Evolutionary conservation across 768 basidiomycete species (phyloP), one percentile per base, ranked within the genome.

Genomic region (Panellus pusillus): DNA sequence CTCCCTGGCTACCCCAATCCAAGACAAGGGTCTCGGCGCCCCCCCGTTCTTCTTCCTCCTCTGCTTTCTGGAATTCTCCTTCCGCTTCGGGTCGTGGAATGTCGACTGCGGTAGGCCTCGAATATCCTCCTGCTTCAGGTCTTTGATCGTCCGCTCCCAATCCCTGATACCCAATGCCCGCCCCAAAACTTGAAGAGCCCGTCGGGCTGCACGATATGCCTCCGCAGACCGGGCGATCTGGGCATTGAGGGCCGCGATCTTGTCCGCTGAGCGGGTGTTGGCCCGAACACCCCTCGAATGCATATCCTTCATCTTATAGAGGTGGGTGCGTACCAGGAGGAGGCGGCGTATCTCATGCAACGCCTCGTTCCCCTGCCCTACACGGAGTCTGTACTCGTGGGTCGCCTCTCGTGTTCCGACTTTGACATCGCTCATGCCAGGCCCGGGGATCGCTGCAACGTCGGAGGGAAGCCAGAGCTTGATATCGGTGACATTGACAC

Each of bases 331-430:
- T 19, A 58, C 45, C 12, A 54, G 51, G 24, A 67, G 44, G n/a
- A 61, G 53, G 9, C 44, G 31, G 4, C 60, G 46, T 8, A 66
- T 32, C 8, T 63, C 58, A 11, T 57, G 47, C 8, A 66, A 47
- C 4, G 52, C 40, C 17, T 58, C 58, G n/a, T 50, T 14, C 0
- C 55, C 61, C 29, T 65, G 54, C 9, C 40, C 60, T 19, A 42
- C 38, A 4, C 59, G 57, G 6, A 65, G 32, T 6, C 43, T 29
- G 46, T 48, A 57, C 41, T 67, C 66, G 38, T 50, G 35, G 7
- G 15, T 35, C 11, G 55, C 37, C 12, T 24, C 24, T 24, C 24
- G 24, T 24, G 24, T 24, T 24, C 24, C 24, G 24, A 24, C 24
- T 6, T 24, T 24, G 24, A 24, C 24, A 24, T 24, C 24, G 24